These are phyloP conservation scores for Discostella pseudostelligera DNA, from an alignment of 108 stramenopile species.

Conservation along the genomic window DNA sequence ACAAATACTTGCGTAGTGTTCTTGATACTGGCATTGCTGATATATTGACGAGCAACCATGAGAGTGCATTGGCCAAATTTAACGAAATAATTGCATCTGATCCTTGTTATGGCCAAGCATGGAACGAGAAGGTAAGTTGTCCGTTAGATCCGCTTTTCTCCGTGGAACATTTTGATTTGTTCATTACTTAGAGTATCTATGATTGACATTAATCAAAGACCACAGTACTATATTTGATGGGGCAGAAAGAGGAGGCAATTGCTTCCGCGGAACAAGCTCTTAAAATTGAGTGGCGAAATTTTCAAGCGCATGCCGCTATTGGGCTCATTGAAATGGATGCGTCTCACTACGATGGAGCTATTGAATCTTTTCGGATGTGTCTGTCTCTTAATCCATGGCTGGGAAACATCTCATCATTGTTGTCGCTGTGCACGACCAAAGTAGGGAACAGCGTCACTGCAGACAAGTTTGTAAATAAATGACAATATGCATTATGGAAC, in stretches of 20 bases:
- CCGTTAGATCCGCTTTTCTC: constrained; percentile 1
- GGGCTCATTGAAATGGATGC: constrained; percentile 70
- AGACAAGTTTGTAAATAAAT: too few relatives aligned
- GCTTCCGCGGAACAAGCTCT: constrained; percentile 57
- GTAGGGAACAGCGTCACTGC: neutral
- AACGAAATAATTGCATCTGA: constrained; percentile 54
- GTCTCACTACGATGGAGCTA: constrained; percentile 43
- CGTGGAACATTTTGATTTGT: too few relatives aligned
- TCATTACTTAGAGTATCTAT: neutral
- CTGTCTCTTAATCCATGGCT: constrained; percentile 77
- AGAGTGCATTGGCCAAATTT: constrained; percentile 55
- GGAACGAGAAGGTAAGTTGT: constrained; percentile 68
- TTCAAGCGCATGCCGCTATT: constrained; percentile 72
- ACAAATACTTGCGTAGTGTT: constrained; percentile 45
- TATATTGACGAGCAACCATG: constrained; percentile 57
- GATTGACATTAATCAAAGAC: neutral
- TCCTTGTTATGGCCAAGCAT: constrained; percentile 68
- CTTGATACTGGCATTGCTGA: constrained; percentile 60
- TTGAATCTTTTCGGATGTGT: constrained; percentile 54
- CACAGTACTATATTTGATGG: constrained; percentile 53
- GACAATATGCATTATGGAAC: too few relatives aligned
- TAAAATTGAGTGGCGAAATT: constrained; percentile 55
- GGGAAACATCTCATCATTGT: constrained; percentile 57
- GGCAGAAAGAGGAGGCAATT: constrained; percentile 54
- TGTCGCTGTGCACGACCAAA: constrained; percentile 46